phyloP scores from a whole-genome alignment of 768 basidiomycete genomes.

The Suillus ampliporus region DNA sequence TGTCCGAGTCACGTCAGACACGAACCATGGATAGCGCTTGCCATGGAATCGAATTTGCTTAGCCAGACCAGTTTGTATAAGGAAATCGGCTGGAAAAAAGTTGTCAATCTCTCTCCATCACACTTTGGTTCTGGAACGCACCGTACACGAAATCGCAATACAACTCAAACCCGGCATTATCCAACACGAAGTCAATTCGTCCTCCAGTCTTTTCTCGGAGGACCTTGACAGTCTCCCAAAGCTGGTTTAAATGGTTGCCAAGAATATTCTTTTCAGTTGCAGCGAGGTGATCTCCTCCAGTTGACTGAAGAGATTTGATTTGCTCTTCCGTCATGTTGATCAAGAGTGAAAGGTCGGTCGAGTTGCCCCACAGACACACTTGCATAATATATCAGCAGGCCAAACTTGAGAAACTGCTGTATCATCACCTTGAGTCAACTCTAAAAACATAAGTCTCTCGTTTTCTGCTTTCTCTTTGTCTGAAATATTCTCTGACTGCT shows the following conservation, averaged over 20 bases:
- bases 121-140: slow-evolving; percentile 37
- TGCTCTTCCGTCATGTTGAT: slow-evolving; percentile 99
- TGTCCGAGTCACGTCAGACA: slow-evolving; percentile 89
- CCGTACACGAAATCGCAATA: slow-evolving; percentile 90
- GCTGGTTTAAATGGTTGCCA: slow-evolving; percentile 74
- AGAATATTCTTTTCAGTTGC: slow-evolving; percentile 97
- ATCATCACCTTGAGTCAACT: slow-evolving; percentile 82
- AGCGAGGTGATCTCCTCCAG: slow-evolving; percentile 93
- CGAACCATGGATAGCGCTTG: slow-evolving; percentile 95
- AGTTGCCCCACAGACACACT: slow-evolving; percentile 98
- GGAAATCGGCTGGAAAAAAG: slow-evolving; percentile 76
- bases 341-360: slow-evolving; percentile 91
- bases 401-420: slow-evolving; percentile 8
- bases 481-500: slow-evolving; percentile 57
- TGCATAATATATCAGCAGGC: slow-evolving; percentile 7
- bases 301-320: slow-evolving; percentile 95
- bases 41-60: slow-evolving; percentile 91
- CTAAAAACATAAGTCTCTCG: slow-evolving; percentile 86
- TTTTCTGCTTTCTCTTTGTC: slow-evolving; percentile 64
- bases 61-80: slow-evolving; percentile 88
- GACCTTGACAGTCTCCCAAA: slow-evolving; percentile 78
- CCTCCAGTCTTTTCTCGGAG: slow-evolving; percentile 74
- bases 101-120: slow-evolving; percentile 11
- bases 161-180: slow-evolving; percentile 85
- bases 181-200: slow-evolving; percentile 81